A percentile compares a stretch with the other conserved stretches of the same genome.
Conservation (phyloP, 495 filamentous ascomycete genomes). For the Penicillium waksmanii region DNA sequence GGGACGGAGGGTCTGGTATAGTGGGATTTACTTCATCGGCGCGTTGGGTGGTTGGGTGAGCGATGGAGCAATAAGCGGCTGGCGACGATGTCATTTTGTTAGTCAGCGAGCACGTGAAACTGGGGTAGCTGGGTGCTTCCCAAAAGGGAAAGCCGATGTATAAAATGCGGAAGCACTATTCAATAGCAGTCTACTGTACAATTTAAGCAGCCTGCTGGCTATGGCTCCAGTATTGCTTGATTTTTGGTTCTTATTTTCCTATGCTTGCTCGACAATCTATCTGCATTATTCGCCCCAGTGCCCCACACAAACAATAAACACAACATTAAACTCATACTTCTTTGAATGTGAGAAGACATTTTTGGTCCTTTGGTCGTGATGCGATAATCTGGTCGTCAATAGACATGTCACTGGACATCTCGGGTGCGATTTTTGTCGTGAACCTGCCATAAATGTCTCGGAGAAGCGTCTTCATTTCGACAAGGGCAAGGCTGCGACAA, state of each 20-base stretch:
- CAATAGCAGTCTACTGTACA: no score
- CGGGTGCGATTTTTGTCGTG: neutral
- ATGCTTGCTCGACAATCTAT: no score
- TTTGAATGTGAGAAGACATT: neutral
- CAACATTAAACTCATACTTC: neutral
- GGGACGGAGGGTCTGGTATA: neutral
- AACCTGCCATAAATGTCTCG: conserved; percentile 1
- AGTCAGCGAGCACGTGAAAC: conserved; percentile 33
- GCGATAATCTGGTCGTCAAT: conserved; percentile 6
- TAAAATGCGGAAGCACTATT: neutral
- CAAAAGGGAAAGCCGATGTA: conserved; percentile 2
- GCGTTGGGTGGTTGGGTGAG: conserved; percentile 11
- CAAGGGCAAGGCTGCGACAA: neutral
- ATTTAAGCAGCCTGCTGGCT: no score
- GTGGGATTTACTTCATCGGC: conserved; percentile 20
- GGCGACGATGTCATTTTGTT: conserved; percentile 29
- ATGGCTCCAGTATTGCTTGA: no score
- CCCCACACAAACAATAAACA: no score
- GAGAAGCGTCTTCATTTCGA: conserved; percentile 5
- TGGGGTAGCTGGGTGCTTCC: conserved; percentile 18
- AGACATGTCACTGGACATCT: conserved; percentile 4
- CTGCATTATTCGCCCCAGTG: no score
- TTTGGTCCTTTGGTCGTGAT: conserved; percentile 4
- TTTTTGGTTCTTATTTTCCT: no score
- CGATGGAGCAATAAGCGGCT: conserved; percentile 7